Percentiles rank a stretch among this genome's conserved stretches.
Conservation (phyloP, 805 yeast genomes). For the Metschnikowia proteae region DNA sequence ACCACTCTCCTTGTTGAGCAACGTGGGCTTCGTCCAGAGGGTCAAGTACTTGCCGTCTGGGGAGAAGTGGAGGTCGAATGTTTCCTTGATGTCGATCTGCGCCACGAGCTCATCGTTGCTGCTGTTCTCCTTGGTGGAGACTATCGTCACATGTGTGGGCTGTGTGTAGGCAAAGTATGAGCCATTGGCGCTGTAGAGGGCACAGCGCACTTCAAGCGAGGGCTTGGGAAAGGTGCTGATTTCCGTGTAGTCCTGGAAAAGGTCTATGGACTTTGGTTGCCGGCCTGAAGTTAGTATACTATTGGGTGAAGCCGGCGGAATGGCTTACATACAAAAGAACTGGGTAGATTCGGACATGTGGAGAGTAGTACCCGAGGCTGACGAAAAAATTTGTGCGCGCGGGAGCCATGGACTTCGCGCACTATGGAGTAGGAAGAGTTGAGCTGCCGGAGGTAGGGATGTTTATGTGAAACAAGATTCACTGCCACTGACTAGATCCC, state of each 20-base stretch:
- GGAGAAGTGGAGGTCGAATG: conserved; percentile 81
- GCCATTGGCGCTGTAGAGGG: conserved; percentile 69
- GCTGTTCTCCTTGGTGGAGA: conserved; percentile 45
- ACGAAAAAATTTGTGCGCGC: conserved; percentile 16
- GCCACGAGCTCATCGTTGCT: conserved; percentile 43
- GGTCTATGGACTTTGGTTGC: conserved; percentile 25
- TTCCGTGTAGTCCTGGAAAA: conserved; percentile 32
- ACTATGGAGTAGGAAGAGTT: neutral
- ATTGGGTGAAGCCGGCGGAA: neutral
- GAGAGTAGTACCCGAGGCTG: conserved; percentile 4
- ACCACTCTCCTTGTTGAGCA: conserved; percentile 61
- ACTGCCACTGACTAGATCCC: neutral
- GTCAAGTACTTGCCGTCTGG: conserved; percentile 79
- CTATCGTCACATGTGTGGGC: conserved; percentile 54
- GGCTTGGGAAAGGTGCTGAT: conserved; percentile 35
- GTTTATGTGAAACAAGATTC: too few species aligned
- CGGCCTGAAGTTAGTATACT: conserved; percentile 27
- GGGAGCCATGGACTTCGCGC: neutral
- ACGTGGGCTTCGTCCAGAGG: conserved; percentile 86
- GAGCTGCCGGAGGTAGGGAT: neutral
- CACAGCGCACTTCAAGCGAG: conserved; percentile 52
- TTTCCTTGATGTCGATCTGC: conserved; percentile 57
- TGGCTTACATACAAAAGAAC: conserved; percentile 33
- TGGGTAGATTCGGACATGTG: conserved; percentile 36
- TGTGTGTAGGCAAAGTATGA: conserved; percentile 67